Conservation (phyloP, 2,329 filamentous ascomycete species). For the Neofusicoccum cordaticola region DNA sequence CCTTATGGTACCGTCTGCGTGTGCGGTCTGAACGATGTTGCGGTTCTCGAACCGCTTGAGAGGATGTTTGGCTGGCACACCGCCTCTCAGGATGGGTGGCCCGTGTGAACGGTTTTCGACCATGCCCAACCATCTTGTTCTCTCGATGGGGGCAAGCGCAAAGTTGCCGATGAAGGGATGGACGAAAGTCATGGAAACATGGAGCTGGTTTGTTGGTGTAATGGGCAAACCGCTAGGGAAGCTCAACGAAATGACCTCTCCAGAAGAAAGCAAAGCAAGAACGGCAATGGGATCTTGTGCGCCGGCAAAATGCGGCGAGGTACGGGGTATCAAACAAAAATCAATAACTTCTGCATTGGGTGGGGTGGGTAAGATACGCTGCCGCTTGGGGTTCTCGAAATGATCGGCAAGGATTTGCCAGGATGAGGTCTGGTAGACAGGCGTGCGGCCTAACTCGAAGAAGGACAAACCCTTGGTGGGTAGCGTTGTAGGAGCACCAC, state of each 20-base stretch:
- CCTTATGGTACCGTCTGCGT: slow-evolving; percentile 87
- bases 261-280: slow-evolving; percentile 75
- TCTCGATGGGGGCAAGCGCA: slow-evolving; percentile 69
- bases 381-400: slow-evolving; percentile 71
- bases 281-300: slow-evolving; percentile 88
- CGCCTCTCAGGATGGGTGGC: slow-evolving; percentile 74
- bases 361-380: slow-evolving; percentile 71
- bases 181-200: slow-evolving; percentile 80
- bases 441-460: slow-evolving; percentile 83
- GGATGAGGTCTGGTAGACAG: slow-evolving; percentile 84
- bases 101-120: slow-evolving; percentile 78
- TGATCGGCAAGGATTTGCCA: slow-evolving; percentile 81
- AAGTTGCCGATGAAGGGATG: slow-evolving; percentile 82
- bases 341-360: slow-evolving; percentile 73
- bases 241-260: slow-evolving; percentile 83
- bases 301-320: slow-evolving; percentile 80
- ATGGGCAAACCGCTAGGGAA: slow-evolving; percentile 92
- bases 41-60: slow-evolving; percentile 77
- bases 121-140: slow-evolving; percentile 85
- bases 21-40: slow-evolving; percentile 80
- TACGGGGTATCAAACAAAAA: slow-evolving; percentile 78
- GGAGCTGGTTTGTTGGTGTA: slow-evolving; percentile 87
- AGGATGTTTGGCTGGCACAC: slow-evolving; percentile 67
- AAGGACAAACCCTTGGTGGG: slow-evolving; percentile 78
- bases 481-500: slow-evolving; percentile 68